These are phyloP conservation scores for Phylloporus sp. DNA, from an alignment of 768 basidiomycete genomes.

Conservation along the genomic window DNA sequence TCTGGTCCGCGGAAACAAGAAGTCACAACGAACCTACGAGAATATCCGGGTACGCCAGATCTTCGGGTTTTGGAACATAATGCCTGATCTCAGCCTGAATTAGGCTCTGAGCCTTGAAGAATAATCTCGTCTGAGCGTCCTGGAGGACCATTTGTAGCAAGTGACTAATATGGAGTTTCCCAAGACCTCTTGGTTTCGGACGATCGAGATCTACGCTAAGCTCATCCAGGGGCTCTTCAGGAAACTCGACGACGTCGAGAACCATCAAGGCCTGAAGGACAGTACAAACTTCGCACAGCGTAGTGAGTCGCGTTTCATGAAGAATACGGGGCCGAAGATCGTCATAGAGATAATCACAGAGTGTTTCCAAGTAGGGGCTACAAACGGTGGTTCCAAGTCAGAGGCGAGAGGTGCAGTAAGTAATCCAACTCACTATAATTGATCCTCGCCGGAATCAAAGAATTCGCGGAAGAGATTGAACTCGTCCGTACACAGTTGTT, in stretches of 20 bases:
- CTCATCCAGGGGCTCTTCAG: slow-evolving; percentile 26
- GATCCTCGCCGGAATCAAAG: slow-evolving; percentile 80
- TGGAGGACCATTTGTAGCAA: slow-evolving; percentile 87
- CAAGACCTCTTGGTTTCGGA: slow-evolving; percentile 38
- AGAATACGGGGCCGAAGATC: slow-evolving; percentile 93
- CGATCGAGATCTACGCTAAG: slow-evolving; percentile 39
- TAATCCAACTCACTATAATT: slow-evolving; percentile 52
- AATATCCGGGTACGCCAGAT: slow-evolving; percentile 83
- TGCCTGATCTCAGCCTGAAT: slow-evolving; percentile 86
- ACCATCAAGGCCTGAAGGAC: slow-evolving; percentile 96
- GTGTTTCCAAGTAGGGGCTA: slow-evolving; percentile 83
- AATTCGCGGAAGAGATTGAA: slow-evolving; percentile 81
- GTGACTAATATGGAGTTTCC: slow-evolving; percentile 70
- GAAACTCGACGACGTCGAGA: slow-evolving; percentile 57
- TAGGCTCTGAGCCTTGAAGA: slow-evolving; percentile 93
- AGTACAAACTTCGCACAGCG: slow-evolving; percentile 92
- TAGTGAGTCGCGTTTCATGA: slow-evolving; percentile 83
- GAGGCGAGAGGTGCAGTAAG: not conserved
- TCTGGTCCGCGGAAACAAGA: not conserved
- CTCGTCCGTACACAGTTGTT: slow-evolving; percentile 87
- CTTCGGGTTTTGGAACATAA: slow-evolving; percentile 70
- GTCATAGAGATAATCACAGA: slow-evolving; percentile 94
- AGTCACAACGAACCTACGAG: slow-evolving; percentile 51
- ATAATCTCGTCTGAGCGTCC: slow-evolving; percentile 91
- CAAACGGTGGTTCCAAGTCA: not conserved